Base-by-base conservation (phyloP, 129 eudicot species). In the Oenanthe sinensis region DNA sequence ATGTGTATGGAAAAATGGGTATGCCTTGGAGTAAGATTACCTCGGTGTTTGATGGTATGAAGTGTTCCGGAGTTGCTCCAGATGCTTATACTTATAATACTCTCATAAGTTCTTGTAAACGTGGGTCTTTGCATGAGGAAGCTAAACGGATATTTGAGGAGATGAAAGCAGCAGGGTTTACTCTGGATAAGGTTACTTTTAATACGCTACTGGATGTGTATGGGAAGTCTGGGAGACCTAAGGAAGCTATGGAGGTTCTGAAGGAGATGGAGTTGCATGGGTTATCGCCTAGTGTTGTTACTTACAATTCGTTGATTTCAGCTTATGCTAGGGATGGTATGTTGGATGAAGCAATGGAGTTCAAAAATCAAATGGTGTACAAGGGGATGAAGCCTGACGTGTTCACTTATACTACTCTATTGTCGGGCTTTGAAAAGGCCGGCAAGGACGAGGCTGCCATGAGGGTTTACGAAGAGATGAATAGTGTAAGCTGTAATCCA, bases 1-100 rank as follows among this genome's bases (percentile, higher is more conserved):
- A 90, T 76, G 98, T 90, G 24, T 90, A 84, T 82, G 96, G 97
- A 58, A 95, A 95, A 76, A 91, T 92, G 96, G 97, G 97, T 42
- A 88, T 91, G 97, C 97, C 97, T 42, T 95, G 98, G 98, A 78
- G 71, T 75, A 85, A 83, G 54, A 85, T 95, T 13, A 70, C 80
- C 65, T 75, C 83, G 12, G 83, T 92, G 13, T 86, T 88, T 50
- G 83, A 90, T 74, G 80, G 85, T 75, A 95, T 91, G 97, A 95
- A 86, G 79, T 52, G 42, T 14, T 81, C 86, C 5, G 95, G 96
- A 39, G 79, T 92, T 72, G 82, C 71, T 15, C 96, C 95, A 0
- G 96, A 92, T 90, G 86, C 80, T 48, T 95, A 91, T 82, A 89
- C 96, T 13, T 95, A 86, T 83, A 95, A 95, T 85, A 95, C 99